phyloP scores from a whole-genome alignment of 2,329 filamentous ascomycete genomes.

The Parastagonospora nodorum region DNA sequence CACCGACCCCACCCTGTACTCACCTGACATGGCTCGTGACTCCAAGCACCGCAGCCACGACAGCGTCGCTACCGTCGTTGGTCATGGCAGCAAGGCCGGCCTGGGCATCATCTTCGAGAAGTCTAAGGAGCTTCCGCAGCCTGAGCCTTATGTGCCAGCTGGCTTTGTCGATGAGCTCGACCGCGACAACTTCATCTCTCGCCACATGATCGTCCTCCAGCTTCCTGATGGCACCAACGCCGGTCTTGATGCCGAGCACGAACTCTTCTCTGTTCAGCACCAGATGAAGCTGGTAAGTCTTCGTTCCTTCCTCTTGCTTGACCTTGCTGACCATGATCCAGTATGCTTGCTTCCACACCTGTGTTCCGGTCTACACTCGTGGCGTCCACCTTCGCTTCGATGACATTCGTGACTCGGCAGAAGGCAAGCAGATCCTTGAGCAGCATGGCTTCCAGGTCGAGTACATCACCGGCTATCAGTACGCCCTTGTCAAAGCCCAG shows the following conservation, averaged over 20 bases:
- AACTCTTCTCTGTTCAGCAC: slow-evolving; percentile 28
- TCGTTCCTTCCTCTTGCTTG: not conserved
- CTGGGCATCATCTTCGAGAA: slow-evolving; percentile 8
- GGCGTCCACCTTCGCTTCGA: slow-evolving; percentile 46
- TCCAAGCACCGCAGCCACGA: slow-evolving; percentile 7
- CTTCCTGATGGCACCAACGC: slow-evolving; percentile 26
- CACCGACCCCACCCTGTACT: slow-evolving; percentile 37
- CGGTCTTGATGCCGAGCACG: slow-evolving; percentile 29
- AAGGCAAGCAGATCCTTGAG: slow-evolving; percentile 29
- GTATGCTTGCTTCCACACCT: slow-evolving; percentile 32
- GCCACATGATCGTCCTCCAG: slow-evolving; percentile 27
- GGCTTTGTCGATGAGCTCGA: slow-evolving; percentile 36
- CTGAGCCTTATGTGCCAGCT: slow-evolving; percentile 15
- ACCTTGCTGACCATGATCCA: slow-evolving; percentile 23
- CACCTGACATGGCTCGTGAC: slow-evolving; percentile 29
- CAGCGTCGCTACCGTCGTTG: slow-evolving; percentile 19
- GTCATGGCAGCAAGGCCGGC: slow-evolving; percentile 8
- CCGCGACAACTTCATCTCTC: slow-evolving; percentile 26
- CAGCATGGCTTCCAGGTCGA: slow-evolving; percentile 24
- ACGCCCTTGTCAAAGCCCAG: slow-evolving; percentile 29
- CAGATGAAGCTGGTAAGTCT: slow-evolving; percentile 37
- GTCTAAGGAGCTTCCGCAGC: slow-evolving; percentile 18
- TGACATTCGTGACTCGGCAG: slow-evolving; percentile 41
- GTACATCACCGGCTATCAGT: slow-evolving; percentile 31
- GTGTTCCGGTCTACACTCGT: slow-evolving; percentile 24